Conservation (phyloP, 2,329 filamentous ascomycete genomes). For the Lachnellula willkommii region DNA sequence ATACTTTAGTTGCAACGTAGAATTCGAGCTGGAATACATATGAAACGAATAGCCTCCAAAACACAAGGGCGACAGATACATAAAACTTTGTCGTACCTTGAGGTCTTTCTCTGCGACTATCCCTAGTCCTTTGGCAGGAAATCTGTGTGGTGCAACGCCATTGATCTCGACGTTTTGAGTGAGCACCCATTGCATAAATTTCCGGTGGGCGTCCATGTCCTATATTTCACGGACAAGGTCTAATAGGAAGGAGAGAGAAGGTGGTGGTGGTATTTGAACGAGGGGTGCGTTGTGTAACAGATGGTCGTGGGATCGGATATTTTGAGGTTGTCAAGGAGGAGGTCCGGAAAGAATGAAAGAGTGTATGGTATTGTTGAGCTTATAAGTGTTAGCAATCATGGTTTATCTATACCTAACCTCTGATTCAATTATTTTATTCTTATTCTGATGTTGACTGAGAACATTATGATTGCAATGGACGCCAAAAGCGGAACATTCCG, state of each 20-base stretch:
- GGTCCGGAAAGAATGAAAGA: too few species aligned
- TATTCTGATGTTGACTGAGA: too few species aligned
- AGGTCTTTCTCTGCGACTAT: constrained; percentile 65
- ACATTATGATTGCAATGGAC: neutral
- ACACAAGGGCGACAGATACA: neutral
- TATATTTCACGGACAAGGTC: neutral
- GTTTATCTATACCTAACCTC: neutral
- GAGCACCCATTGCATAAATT: constrained; percentile 64
- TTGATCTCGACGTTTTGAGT: constrained; percentile 60
- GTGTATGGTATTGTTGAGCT: neutral
- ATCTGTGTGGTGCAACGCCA: constrained; percentile 59
- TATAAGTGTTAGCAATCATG: neutral
- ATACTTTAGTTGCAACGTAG: neutral
- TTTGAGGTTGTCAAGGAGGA: neutral
- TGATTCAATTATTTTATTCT: neutral
- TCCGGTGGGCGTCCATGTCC: constrained; percentile 35
- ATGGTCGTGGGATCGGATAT: too few species aligned
- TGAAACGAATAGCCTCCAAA: neutral
- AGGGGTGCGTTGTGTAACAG: too few species aligned
- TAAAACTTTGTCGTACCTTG: constrained; percentile 46
- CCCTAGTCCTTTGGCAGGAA: constrained; percentile 71
- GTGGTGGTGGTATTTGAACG: neutral
- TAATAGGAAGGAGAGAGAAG: neutral
- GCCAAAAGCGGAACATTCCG: constrained; percentile 5
- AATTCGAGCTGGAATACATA: neutral